Base-by-base conservation (phyloP, 352 stramenopile species). In the Pythium aristosporum region DNA sequence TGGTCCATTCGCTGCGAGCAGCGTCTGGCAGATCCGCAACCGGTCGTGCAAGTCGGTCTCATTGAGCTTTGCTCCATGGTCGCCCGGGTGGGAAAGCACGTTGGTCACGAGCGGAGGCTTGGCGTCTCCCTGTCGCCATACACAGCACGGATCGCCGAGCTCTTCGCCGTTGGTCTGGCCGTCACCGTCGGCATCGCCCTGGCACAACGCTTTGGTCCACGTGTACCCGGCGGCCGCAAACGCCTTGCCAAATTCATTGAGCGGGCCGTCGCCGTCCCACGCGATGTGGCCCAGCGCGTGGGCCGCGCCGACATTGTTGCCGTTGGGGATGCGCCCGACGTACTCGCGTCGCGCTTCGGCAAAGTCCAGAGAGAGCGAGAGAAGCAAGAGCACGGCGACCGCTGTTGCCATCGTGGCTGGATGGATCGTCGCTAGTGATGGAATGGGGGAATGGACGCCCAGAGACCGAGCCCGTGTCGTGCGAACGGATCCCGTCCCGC, bases 151-250 rank as follows among this genome's bases (percentile, higher is more conserved):
- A 51, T 96, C 87, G 32, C 87, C 85, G 5, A 96, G 78, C 52
- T 96, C 87, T 65, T 91, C 74, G 39, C 87, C 87, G 65, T 96
- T 96, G 15, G 80, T 92, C 68, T 85, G 87, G 20, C 88, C 88
- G 55, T 96, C 88, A 57, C 78, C 80, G 59, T 96, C 88, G 30
- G 81, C 75, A 65, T 96, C 88, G 34, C 72, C 65, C 46, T 82
- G 41, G 53, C 87, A 96, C 25, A 96, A 62, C 21, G 61, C 41
- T 5, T 51, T 41, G 16, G 60, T 82, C 87, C 87, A 93, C 2
- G 61, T 49, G 57, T 79, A 65, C 12, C 75, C 77, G 0, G 75
- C 77, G 9, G 60, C 72, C 3, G 61, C 71, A 61, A 93, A 94
- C 3, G 82, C 85, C 16, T 75, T 56, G 25, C 87, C 87, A 46